Conservation (phyloP, 2,329 filamentous ascomycete species). For the Colletotrichum sp. region DNA sequence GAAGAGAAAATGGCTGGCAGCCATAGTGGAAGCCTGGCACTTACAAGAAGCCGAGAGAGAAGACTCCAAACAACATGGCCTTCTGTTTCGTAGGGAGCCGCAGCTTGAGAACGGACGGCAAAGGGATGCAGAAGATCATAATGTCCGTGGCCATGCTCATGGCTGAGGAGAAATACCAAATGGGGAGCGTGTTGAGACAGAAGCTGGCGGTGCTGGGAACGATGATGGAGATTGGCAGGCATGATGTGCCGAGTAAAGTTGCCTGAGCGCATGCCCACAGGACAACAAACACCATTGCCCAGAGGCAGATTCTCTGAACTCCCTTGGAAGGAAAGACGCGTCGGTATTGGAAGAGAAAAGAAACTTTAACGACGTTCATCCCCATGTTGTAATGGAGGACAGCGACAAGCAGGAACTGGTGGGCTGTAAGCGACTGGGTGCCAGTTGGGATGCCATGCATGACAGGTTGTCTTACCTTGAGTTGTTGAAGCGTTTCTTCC, state of each 20-base stretch:
- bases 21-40: neutral
- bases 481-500: slow-evolving; percentile 23
- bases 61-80: slow-evolving; percentile 30
- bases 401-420: slow-evolving; percentile 28
- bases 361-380: slow-evolving; percentile 35
- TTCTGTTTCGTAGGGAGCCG: slow-evolving; percentile 30
- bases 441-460: neutral
- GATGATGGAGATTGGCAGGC: slow-evolving; percentile 29
- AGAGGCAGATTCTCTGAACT: slow-evolving; percentile 30
- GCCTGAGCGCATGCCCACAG: slow-evolving; percentile 31
- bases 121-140: slow-evolving; percentile 31
- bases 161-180: slow-evolving; percentile 35
- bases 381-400: slow-evolving; percentile 34
- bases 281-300: slow-evolving; percentile 28
- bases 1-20: neutral
- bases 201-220: slow-evolving; percentile 26
- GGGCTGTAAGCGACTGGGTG: neutral
- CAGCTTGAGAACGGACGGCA: slow-evolving; percentile 29
- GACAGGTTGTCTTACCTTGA: slow-evolving; percentile 21
- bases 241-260: slow-evolving; percentile 29
- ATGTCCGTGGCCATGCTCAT: slow-evolving; percentile 32
- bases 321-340: slow-evolving; percentile 30
- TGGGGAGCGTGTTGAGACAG: slow-evolving; percentile 32
- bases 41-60: slow-evolving; percentile 36
- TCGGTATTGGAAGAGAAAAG: slow-evolving; percentile 36